A percentile compares a stretch with the other conserved stretches of the same genome.
These are phyloP conservation scores for Naumovozyma baii DNA, from an alignment of 805 yeast species.

Conservation along the genomic window DNA sequence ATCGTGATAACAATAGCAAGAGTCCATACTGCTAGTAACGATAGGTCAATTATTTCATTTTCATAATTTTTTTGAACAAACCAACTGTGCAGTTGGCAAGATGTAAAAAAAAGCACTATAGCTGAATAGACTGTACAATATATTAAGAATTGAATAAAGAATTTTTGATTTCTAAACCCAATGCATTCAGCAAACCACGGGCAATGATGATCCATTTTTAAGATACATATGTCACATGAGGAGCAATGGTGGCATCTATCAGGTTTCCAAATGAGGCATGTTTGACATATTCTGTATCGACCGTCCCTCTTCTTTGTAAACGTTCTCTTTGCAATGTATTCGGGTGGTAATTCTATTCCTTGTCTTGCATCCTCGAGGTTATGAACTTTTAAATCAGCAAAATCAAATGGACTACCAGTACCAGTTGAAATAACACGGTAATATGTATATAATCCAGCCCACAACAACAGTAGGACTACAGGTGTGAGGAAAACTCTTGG, in stretches of 20 bases:
- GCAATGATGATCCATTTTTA: slow-evolving; percentile 89
- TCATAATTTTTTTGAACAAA: slow-evolving; percentile 35
- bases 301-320: slow-evolving; percentile 47
- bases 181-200: slow-evolving; percentile 92
- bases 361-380: slow-evolving; percentile 22
- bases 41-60: slow-evolving; percentile 41
- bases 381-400: slow-evolving; percentile 33
- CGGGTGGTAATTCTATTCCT: slow-evolving; percentile 35
- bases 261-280: slow-evolving; percentile 71
- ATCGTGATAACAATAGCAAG: slow-evolving; percentile 43
- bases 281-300: slow-evolving; percentile 56
- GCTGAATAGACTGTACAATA: slow-evolving; percentile 43
- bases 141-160: slow-evolving; percentile 62
- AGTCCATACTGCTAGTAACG: slow-evolving; percentile 51
- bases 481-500: slow-evolving; percentile 5
- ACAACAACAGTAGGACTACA: slow-evolving; percentile 3
- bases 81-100: slow-evolving; percentile 39
- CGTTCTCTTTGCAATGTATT: slow-evolving; percentile 32
- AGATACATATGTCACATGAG: slow-evolving; percentile 54
- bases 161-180: slow-evolving; percentile 73
- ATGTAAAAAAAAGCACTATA: slow-evolving; percentile 34
- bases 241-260: slow-evolving; percentile 84
- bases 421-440: slow-evolving; percentile 44
- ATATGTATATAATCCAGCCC: slow-evolving; percentile 37
- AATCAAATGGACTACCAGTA: slow-evolving; percentile 60